These are phyloP conservation scores for Purpureocillium lavendulum DNA, from an alignment of 2,329 filamentous ascomycete genomes.

Conservation along the genomic window DNA sequence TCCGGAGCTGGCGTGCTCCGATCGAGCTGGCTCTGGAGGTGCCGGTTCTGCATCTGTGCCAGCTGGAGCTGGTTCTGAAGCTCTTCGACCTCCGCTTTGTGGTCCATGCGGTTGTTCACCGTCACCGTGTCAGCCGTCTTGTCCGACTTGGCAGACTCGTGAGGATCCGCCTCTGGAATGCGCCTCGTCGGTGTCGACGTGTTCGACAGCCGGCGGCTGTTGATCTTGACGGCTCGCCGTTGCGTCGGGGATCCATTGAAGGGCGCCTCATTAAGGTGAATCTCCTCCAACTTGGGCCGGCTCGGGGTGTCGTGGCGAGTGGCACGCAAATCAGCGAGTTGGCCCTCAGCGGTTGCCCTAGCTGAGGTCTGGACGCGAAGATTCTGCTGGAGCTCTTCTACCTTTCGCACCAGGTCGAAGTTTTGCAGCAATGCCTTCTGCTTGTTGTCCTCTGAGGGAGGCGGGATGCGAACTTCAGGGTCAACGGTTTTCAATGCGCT, in stretches of 20 bases:
- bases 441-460: constrained; percentile 47
- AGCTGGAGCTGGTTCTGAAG: constrained; percentile 91
- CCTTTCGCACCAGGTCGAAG: constrained; percentile 78
- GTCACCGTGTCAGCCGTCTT: constrained; percentile 71
- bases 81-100: constrained; percentile 84
- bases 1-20: constrained; percentile 55
- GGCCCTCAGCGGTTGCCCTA: constrained; percentile 71
- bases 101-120: constrained; percentile 82
- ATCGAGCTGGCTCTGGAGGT: constrained; percentile 81
- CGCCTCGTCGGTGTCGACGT: constrained; percentile 71
- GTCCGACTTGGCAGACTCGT: constrained; percentile 78
- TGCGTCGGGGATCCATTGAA: constrained; percentile 68
- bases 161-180: constrained; percentile 50
- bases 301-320: constrained; percentile 64
- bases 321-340: constrained; percentile 69
- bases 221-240: constrained; percentile 47
- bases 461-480: constrained; percentile 57
- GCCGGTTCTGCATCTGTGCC: constrained; percentile 89
- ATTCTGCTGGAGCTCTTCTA: constrained; percentile 84
- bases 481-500: constrained; percentile 82
- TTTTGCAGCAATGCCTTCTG: constrained; percentile 64
- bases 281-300: constrained; percentile 75
- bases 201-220: constrained; percentile 57
- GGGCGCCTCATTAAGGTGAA: constrained; percentile 73
- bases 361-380: constrained; percentile 76